phyloP scores from a whole-genome alignment of 2,329 filamentous ascomycete genomes.

The Beauveria rudraprayagi region DNA sequence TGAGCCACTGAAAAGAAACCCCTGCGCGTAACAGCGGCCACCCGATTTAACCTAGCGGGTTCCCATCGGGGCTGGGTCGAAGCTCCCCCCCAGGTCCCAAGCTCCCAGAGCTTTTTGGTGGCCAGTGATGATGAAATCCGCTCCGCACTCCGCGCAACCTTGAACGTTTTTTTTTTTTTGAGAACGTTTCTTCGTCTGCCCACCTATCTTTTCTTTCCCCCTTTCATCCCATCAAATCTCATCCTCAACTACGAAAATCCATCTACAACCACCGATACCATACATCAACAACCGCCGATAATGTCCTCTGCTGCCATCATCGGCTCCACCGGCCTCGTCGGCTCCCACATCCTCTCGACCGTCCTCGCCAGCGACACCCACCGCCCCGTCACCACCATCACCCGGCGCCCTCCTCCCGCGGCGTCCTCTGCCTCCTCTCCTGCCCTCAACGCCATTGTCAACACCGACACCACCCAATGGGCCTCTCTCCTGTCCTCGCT shows the following conservation, averaged over 20 bases:
- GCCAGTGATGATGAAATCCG: conserved; percentile 9
- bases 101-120: neutral
- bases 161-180: neutral
- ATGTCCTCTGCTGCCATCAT: conserved; percentile 42
- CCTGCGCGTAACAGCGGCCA: neutral
- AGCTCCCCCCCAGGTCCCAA: neutral
- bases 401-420: conserved; percentile 53
- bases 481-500: conserved; percentile 47
- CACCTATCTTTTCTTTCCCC: neutral
- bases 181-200: neutral
- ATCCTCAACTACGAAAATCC: neutral
- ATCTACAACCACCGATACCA: neutral
- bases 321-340: conserved; percentile 61
- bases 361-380: conserved; percentile 48
- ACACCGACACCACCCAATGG: conserved; percentile 65
- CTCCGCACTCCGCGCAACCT: conserved; percentile 4
- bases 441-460: conserved; percentile 51
- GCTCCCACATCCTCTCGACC: conserved; percentile 64
- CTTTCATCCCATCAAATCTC: neutral
- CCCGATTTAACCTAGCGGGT: neutral
- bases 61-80: neutral
- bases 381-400: conserved; percentile 53
- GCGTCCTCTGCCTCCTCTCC: conserved; percentile 32
- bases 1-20: neutral
- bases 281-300: neutral